Percentiles rank a stretch among this genome's conserved stretches.
Conservation (phyloP, 495 filamentous ascomycete genomes). For the Hypoxylon fragiforme region DNA sequence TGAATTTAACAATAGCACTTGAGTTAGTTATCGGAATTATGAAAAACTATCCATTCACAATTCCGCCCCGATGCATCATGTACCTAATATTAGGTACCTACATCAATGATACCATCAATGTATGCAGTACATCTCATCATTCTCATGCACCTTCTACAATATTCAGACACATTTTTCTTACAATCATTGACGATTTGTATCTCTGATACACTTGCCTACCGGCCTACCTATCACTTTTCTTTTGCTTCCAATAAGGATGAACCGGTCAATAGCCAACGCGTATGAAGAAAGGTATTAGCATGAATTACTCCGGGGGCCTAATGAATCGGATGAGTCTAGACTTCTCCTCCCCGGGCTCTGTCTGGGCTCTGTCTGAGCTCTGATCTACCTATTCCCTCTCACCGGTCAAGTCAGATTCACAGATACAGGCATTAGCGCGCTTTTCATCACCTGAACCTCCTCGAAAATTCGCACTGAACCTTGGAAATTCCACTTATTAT, state of each 20-base stretch:
- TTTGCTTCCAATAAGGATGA: neutral
- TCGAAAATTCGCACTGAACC: neutral
- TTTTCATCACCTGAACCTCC: constrained; percentile 6
- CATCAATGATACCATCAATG: too few relatives aligned
- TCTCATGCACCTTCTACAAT: too few relatives aligned
- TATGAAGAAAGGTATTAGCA: neutral
- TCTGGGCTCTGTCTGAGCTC: constrained; percentile 6
- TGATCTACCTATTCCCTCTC: constrained; percentile 2
- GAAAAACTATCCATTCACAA: too few relatives aligned
- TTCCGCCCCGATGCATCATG: too few relatives aligned
- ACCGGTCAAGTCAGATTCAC: constrained; percentile 15
- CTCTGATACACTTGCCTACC: too few relatives aligned
- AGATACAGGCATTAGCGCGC: constrained; percentile 15
- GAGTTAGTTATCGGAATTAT: too few relatives aligned
- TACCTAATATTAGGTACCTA: too few relatives aligned
- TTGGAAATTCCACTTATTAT: constrained; percentile 10
- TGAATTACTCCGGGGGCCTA: constrained; percentile 8
- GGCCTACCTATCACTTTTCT: too few relatives aligned
- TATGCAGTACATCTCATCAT: too few relatives aligned
- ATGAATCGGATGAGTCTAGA: constrained; percentile 5
- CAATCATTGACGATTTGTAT: too few relatives aligned
- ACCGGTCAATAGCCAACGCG: neutral
- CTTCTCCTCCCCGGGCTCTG: neutral
- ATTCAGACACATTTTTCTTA: too few relatives aligned
- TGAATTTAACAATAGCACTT: too few relatives aligned